These are phyloP conservation scores for Meira nashicola DNA, from an alignment of 1,284 basidiomycete genomes.

Conservation along the genomic window DNA sequence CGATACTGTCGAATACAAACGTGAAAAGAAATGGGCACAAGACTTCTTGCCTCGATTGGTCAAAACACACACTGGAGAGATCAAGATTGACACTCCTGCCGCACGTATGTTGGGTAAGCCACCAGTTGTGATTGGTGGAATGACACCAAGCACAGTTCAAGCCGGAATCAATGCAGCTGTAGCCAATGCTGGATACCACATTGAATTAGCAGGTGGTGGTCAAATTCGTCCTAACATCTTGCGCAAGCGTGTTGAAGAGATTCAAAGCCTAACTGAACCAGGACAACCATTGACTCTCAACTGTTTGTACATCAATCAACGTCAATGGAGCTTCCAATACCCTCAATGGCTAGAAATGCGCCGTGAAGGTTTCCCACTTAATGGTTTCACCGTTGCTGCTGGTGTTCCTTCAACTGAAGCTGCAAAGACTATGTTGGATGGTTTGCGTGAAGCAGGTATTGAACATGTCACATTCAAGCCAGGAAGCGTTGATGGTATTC, in stretches of 20 bases:
- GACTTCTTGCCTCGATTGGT: constrained; percentile 79
- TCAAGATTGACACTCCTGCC: constrained; percentile 79
- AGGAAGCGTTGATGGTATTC: constrained; percentile 91
- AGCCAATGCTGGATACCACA: constrained; percentile 87
- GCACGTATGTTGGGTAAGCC: constrained; percentile 90
- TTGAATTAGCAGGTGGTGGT: constrained; percentile 94
- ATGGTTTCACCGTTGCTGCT: constrained; percentile 97
- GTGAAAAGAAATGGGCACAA: constrained; percentile 84
- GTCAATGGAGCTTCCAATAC: constrained; percentile 89
- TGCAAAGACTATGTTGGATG: constrained; percentile 83
- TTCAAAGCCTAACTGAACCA: constrained; percentile 32
- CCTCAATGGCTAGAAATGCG: constrained; percentile 97
- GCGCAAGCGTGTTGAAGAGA: constrained; percentile 68
- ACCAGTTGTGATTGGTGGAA: constrained; percentile 97
- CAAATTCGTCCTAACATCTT: constrained; percentile 88
- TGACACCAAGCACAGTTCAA: constrained; percentile 58
- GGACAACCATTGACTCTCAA: constrained; percentile 74
- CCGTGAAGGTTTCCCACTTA: constrained; percentile 85
- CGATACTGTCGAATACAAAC: constrained; percentile 64
- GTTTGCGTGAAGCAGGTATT: constrained; percentile 72
- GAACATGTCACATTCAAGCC: constrained; percentile 97
- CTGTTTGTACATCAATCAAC: constrained; percentile 94
- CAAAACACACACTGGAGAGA: constrained; percentile 60
- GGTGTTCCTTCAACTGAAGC: constrained; percentile 90
- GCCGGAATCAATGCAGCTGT: constrained; percentile 60